These are phyloP conservation scores for Platanthera zijinensis DNA, from an alignment of 106 monocot species.

Conservation along the genomic window DNA sequence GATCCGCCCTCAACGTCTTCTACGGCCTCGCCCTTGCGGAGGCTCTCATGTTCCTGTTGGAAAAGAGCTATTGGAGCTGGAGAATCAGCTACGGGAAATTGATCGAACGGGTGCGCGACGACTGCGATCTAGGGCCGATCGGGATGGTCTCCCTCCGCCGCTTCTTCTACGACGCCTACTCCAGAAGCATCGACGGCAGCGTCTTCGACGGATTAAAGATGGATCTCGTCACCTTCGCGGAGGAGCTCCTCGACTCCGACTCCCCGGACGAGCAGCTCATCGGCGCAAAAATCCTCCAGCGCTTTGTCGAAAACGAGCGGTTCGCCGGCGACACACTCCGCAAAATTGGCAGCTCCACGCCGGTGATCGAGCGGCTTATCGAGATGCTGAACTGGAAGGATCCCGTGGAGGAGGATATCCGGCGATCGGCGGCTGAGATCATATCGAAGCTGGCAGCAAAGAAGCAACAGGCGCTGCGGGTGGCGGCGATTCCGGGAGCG, in stretches of 20 bases:
- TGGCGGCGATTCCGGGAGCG: conserved; percentile 46
- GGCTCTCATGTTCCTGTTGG: conserved; percentile 45
- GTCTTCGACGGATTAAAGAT: conserved; percentile 62
- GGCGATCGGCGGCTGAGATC: conserved; percentile 36
- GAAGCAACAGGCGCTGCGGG: conserved; percentile 37
- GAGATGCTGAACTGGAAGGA: conserved; percentile 72
- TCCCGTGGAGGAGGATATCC: conserved; percentile 30
- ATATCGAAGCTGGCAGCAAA: conserved; percentile 46
- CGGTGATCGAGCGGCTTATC: conserved; percentile 41
- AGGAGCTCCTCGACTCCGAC: conserved; percentile 42
- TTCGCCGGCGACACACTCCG: conserved; percentile 38
- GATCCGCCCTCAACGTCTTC: conserved; percentile 40
- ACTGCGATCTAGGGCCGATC: conserved; percentile 24
- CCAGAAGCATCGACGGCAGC: conserved; percentile 41
- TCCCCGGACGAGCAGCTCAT: conserved; percentile 56
- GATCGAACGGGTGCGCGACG: conserved; percentile 26
- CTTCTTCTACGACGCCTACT: conserved; percentile 71
- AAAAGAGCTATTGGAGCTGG: conserved; percentile 57
- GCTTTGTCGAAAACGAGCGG: conserved; percentile 14
- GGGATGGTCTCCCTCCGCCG: conserved; percentile 31
- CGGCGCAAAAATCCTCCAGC: conserved; percentile 41
- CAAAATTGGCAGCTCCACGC: conserved; percentile 35
- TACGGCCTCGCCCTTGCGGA: conserved; percentile 42
- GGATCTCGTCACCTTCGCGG: conserved; percentile 52
- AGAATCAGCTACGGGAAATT: conserved; percentile 17